Evolutionary conservation across 169 alveolate genomes (phyloP), one percentile per base, ranked within the genome.

Genomic region (Plasmodium ovale): DNA sequence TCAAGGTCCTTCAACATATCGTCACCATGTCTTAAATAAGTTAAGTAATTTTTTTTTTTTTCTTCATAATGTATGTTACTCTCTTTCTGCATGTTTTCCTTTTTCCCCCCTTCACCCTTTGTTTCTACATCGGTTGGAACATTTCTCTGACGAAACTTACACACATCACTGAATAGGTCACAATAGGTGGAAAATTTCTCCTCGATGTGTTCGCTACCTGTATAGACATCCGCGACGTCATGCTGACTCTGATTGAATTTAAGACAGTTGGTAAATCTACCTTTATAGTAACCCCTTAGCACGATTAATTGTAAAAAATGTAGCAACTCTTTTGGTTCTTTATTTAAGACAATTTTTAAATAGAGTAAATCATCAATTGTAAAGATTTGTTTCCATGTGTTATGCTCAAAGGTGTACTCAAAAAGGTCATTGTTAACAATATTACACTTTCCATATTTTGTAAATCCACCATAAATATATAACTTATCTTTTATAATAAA

Each of bases 341-440:
- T 64, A 7, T 12, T 72, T 37, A 72, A 49, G 2, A 44, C 54
- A 21, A 16, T 2, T 37, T 72, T 72, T 56, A 72, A 49, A 37
- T 72, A 72, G 37, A 29, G 25, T n/a, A 72, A 72, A 72, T 72
- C 87, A 12, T 62, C 87, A 29, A 72, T 33, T 2, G 72, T 72
- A 64, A 72, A 72, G 35, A 72, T 44, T 44, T 72, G 87, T n/a
- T 44, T 72, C 87, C 87, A 72, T 4, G 5, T 72, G 33, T 72
- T 72, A 16, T 72, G 16, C 47, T 53, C 37, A 35, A 72, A 56
- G 9, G 53, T 72, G 31, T 72, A 72, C 19, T 56, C 69, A 23
- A 56, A 72, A 21, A 72, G 4, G 37, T 72, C 87, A 31, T 72
- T 72, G 12, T 29, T 4, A n/a, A 72, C 47, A 35, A 16, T n/a